These are phyloP conservation scores for Fraxinus pennsylvanica DNA, from an alignment of 257 asterid species.

Conservation along the genomic window DNA sequence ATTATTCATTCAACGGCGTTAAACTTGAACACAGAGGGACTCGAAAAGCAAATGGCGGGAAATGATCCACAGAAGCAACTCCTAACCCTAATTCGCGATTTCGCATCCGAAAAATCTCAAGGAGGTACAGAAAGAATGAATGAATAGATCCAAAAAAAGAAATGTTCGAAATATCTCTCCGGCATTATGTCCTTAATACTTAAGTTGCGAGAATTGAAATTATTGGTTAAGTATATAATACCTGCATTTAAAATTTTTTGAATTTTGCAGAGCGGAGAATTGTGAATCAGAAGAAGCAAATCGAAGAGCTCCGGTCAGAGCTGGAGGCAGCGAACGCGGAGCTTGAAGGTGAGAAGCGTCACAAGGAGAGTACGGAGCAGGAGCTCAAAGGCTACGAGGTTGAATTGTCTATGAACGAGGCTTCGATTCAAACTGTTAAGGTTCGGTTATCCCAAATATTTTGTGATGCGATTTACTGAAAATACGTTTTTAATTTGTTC, in stretches of 20 bases:
- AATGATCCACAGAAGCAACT: constrained; percentile 61
- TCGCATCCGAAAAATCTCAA: constrained; percentile 65
- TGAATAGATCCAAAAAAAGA: neutral
- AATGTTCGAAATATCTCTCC: neutral
- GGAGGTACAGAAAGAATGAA: constrained; percentile 49
- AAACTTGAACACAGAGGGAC: neutral
- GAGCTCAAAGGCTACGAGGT: constrained; percentile 75
- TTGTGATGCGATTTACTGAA: neutral
- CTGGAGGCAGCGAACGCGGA: constrained; percentile 44
- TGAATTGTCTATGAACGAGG: constrained; percentile 58
- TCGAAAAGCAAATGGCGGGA: constrained; percentile 70
- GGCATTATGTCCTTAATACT: neutral
- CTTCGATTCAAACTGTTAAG: constrained; percentile 66
- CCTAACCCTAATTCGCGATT: constrained; percentile 65
- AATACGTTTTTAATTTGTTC: neutral
- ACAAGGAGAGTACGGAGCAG: constrained; percentile 65
- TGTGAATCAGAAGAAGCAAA: constrained; percentile 55
- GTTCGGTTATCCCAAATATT: constrained; percentile 31
- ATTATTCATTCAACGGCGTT: neutral
- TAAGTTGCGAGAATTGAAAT: neutral
- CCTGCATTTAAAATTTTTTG: neutral
- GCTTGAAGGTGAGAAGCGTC: constrained; percentile 62
- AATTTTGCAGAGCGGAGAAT: constrained; percentile 56
- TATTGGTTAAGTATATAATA: neutral
- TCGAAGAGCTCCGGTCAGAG: constrained; percentile 58